phyloP scores from a whole-genome alignment of 148 eudicot genomes.

The Heliamphora exappendiculata region DNA sequence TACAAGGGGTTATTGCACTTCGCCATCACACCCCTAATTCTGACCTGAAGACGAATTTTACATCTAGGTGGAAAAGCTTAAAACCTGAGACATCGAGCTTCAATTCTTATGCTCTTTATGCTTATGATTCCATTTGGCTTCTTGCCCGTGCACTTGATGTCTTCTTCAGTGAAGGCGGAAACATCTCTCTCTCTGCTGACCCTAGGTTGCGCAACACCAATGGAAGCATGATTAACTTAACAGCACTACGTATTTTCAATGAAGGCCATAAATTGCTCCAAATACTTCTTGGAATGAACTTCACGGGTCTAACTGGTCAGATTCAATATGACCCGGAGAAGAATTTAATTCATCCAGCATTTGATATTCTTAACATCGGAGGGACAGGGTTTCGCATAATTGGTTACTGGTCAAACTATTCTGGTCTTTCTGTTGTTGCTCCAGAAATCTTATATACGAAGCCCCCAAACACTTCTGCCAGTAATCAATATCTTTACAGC shows the following conservation, averaged over 20 bases:
- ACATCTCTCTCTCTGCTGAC: conserved; percentile 49
- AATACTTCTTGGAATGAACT: conserved; percentile 34
- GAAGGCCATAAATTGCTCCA: conserved; percentile 55
- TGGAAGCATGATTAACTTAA: conserved; percentile 38
- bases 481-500: conserved; percentile 38
- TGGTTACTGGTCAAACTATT: conserved; percentile 81
- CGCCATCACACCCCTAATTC: conserved; percentile 72
- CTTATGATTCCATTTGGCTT: conserved; percentile 85
- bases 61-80: conserved; percentile 43
- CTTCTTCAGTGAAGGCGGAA: conserved; percentile 48
- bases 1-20: conserved; percentile 77
- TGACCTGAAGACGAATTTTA: conserved; percentile 31
- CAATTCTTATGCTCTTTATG: conserved; percentile 72
- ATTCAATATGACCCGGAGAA: conserved; percentile 50
- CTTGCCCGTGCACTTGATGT: conserved; percentile 69
- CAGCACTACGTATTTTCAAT: conserved; percentile 48
- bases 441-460: conserved; percentile 53
- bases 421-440: conserved; percentile 60
- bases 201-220: conserved; percentile 34
- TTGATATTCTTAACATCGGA: conserved; percentile 59
- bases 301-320: conserved; percentile 58
- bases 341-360: conserved; percentile 57
- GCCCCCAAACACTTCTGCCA: conserved; percentile 39
- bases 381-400: conserved; percentile 59
- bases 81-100: conserved; percentile 39